phyloP scores from a whole-genome alignment of 441 rosid species.

The Erodium texanum region DNA sequence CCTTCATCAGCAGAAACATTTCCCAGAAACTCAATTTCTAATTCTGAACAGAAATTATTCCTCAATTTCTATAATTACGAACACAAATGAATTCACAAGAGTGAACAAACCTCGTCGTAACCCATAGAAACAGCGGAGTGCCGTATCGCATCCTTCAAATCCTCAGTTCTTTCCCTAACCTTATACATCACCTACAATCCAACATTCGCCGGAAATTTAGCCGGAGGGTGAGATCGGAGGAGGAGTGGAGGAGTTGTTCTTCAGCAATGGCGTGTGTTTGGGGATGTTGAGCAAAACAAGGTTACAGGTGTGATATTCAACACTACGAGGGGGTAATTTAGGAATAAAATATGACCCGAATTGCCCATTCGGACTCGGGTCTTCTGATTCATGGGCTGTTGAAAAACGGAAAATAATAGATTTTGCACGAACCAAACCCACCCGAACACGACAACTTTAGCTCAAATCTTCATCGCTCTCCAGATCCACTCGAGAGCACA shows the following conservation, averaged over 20 bases:
- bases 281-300: not conserved
- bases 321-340: not conserved
- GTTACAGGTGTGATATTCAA: not conserved
- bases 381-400: not conserved
- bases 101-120: conserved; percentile 50
- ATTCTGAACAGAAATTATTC: not conserved
- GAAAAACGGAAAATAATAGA: not conserved
- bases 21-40: not conserved
- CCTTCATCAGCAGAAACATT: too few relatives aligned
- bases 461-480: conserved; percentile 1
- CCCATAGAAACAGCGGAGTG: conserved; percentile 55
- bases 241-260: not conserved
- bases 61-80: not conserved
- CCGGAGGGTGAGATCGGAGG: not conserved
- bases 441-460: not conserved
- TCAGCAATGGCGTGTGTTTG: conserved; percentile 1
- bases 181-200: conserved; percentile 41
- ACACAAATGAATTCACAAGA: not conserved
- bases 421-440: not conserved
- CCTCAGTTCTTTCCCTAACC: conserved; percentile 79
- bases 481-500: not conserved
- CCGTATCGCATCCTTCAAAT: conserved; percentile 79
- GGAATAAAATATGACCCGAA: not conserved
- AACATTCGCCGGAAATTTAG: not conserved
- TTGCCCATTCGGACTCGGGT: not conserved